Evolutionary conservation across 139 green algal species (phyloP), one percentile per base, ranked within the genome.

Genomic region (Microglena sp.): DNA sequence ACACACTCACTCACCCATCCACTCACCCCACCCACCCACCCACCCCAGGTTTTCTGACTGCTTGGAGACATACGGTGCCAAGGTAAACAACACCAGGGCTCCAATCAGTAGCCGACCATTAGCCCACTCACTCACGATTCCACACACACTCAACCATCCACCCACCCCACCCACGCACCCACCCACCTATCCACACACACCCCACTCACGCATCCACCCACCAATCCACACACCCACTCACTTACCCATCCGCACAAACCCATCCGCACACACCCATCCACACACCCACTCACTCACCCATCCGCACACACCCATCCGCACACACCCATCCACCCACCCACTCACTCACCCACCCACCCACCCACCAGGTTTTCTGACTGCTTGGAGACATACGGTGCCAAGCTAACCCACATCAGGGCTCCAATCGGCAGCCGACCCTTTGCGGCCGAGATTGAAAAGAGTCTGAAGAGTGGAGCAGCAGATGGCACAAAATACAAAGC

Each of bases 401-500:
- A 27, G 7, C 34, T 60, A 1, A 62, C 63, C 1, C 46, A 69
- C 32, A 21, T 69, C n/a, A 24, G 63, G 22, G 63, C 63, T 1
- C 24, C 63, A 1, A 44, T 31, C 8, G 63, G 63, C 2, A 31
- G 36, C 22, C 50, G 50, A 2, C 63, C 63, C 21, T 60, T 45
- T 22, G n/a, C 60, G 28, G 29, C 28, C 1, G 59, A 5, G 32
- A 32, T 58, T 27, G n/a, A 54, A 24, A 50, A 46, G 18, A 50
- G 34, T 15, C 50, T 69, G 22, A 33, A 30, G 28, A 50, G 26
- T 1, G 33, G 31, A 30, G 45, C 61, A 15, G 58, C 33, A 2
- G 33, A n/a, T 54, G 58, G 58, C 34, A n/a, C n/a, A n/a, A n/a
- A n/a, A n/a, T 68, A 68, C 61, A 59, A 67, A 32, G 26, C 50